These are phyloP conservation scores for Fusarium subglutinans DNA, from an alignment of 2,329 filamentous ascomycete species.

Conservation along the genomic window DNA sequence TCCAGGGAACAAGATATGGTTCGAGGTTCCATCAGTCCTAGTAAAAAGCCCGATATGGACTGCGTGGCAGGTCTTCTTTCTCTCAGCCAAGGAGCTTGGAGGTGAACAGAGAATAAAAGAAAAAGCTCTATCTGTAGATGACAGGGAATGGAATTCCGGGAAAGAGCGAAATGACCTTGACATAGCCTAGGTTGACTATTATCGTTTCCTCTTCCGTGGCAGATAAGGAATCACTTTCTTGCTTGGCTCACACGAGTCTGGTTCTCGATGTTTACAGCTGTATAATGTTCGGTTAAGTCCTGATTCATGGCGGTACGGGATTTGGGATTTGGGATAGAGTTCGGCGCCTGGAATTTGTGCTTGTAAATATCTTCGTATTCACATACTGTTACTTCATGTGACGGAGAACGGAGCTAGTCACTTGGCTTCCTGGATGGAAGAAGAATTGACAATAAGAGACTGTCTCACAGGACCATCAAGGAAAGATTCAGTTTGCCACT, in stretches of 20 bases:
- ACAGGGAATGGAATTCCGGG: conserved; percentile 15
- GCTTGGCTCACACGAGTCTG: conserved; percentile 24
- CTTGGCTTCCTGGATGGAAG: conserved; percentile 30
- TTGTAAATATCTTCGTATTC: conserved; percentile 40
- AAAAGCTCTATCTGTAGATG: conserved; percentile 2
- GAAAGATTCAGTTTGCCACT: neutral
- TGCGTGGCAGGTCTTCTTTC: conserved; percentile 90
- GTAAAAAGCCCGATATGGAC: conserved; percentile 83
- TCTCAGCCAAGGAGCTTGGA: conserved; percentile 92
- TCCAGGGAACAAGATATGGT: conserved; percentile 69
- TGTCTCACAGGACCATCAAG: conserved; percentile 5
- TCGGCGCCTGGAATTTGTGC: conserved; percentile 28
- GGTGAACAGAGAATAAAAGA: conserved; percentile 48
- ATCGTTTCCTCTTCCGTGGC: conserved; percentile 18
- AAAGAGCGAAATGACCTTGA: conserved; percentile 22
- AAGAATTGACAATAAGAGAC: conserved; percentile 17
- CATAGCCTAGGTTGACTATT: conserved; percentile 21
- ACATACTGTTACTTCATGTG: conserved; percentile 24
- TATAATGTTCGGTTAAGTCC: conserved; percentile 34
- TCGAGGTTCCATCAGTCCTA: conserved; percentile 68
- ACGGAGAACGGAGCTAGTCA: conserved; percentile 5
- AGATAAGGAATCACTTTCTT: conserved; percentile 28
- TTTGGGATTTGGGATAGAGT: conserved; percentile 11
- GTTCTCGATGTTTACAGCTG: conserved; percentile 18
- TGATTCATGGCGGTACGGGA: conserved; percentile 15